Evolutionary conservation across 2,329 filamentous ascomycete species (phyloP).

Genomic region (Colletotrichum noveboracense): DNA sequence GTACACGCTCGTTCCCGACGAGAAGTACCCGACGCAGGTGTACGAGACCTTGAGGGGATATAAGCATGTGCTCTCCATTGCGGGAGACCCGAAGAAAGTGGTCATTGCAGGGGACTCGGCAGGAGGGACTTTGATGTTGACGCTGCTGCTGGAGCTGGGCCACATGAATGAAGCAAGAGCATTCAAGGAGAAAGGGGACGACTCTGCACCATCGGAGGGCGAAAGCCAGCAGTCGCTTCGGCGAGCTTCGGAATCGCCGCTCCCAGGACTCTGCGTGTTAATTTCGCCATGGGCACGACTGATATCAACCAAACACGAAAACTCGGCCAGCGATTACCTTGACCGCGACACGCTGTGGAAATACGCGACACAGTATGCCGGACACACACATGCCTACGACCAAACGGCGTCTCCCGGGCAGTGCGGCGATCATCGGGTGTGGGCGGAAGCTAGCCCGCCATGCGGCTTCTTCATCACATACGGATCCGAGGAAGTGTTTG

Average conservation of each 20-base stretch:
- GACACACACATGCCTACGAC: slow-evolving; percentile 42
- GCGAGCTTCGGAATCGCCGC: slow-evolving; percentile 24
- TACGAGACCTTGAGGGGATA: slow-evolving; percentile 75
- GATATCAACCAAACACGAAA: slow-evolving; percentile 68
- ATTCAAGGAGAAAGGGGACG: slow-evolving; percentile 2
- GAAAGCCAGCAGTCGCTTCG: slow-evolving; percentile 8
- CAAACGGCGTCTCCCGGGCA: slow-evolving; percentile 67
- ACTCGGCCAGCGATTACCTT: slow-evolving; percentile 78
- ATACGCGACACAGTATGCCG: slow-evolving; percentile 75
- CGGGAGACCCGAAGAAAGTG: slow-evolving; percentile 64
- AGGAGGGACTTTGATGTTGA: slow-evolving; percentile 75
- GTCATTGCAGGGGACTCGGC: slow-evolving; percentile 82
- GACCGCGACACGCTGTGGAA: slow-evolving; percentile 68
- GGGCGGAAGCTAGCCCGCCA: slow-evolving; percentile 69
- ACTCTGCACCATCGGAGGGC: slow-evolving; percentile 15
- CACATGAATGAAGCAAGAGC: slow-evolving; percentile 37
- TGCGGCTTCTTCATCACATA: slow-evolving; percentile 74
- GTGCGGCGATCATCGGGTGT: slow-evolving; percentile 69
- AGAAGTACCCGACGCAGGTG: slow-evolving; percentile 75
- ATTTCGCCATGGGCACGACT: slow-evolving; percentile 85
- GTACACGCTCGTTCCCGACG: slow-evolving; percentile 80
- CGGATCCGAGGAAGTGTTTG: slow-evolving; percentile 80
- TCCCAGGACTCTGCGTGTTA: slow-evolving; percentile 64
- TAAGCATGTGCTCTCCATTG: slow-evolving; percentile 67
- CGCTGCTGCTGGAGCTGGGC: slow-evolving; percentile 72